These are phyloP conservation scores for Primulina eburnea DNA, from an alignment of 257 asterid genomes.

Conservation along the genomic window DNA sequence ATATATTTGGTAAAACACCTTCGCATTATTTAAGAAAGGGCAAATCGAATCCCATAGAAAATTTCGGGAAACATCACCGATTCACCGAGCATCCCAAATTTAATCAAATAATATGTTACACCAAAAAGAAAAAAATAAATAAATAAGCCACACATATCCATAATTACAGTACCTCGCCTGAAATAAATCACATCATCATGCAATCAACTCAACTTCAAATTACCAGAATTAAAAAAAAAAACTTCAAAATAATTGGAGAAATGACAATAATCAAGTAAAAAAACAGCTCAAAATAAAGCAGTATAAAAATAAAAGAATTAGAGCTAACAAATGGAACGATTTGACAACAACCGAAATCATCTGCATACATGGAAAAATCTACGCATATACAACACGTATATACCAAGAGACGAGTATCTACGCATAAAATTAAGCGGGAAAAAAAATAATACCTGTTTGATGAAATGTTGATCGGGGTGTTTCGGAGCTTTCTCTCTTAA, in stretches of 20 bases:
- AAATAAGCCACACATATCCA: background rate
- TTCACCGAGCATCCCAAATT: background rate
- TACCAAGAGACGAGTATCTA: background rate
- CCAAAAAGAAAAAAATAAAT: background rate
- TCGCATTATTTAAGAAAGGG: background rate
- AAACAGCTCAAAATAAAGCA: background rate
- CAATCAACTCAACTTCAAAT: background rate
- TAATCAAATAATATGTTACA: no score
- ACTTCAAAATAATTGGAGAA: background rate
- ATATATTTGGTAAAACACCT: background rate
- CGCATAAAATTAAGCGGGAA: background rate
- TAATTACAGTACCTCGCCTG: background rate
- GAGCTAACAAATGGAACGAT: conserved; percentile 25
- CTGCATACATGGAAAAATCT: conserved; percentile 21
- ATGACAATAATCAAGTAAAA: background rate
- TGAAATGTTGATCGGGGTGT: conserved; percentile 24
- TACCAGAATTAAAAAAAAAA: background rate
- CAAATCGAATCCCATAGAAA: background rate
- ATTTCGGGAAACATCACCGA: background rate
- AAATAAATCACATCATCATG: background rate
- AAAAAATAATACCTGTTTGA: conserved; percentile 28
- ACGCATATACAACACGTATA: background rate
- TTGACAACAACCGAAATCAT: conserved; percentile 21
- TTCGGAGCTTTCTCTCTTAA: conserved; percentile 26
- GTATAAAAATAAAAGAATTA: background rate